Evolutionary conservation across 1,284 basidiomycete species (phyloP).

Genomic region (Pseudomicrostroma phylloplanum): DNA sequence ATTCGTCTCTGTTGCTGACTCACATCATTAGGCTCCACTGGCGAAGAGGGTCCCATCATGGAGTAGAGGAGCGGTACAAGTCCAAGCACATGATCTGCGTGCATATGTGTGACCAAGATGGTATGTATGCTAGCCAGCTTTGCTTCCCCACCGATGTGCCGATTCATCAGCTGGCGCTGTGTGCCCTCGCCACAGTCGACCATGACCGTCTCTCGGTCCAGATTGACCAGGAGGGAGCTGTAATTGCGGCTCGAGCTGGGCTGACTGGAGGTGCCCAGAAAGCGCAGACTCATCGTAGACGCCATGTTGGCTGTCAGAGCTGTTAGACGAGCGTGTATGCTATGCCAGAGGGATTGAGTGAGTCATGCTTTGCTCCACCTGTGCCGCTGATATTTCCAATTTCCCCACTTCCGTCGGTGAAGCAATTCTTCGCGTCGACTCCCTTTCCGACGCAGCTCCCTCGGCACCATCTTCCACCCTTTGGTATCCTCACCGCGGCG

Average conservation of each 20-base stretch:
- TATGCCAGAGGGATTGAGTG: constrained; percentile 1
- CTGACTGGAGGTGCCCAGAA: constrained; percentile 45
- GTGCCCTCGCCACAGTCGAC: constrained; percentile 49
- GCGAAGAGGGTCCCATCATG: constrained; percentile 40
- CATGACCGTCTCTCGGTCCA: constrained; percentile 39
- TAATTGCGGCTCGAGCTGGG: constrained; percentile 44
- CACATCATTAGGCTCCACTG: constrained; percentile 3
- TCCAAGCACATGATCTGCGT: constrained; percentile 44
- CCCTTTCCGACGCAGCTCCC: no score
- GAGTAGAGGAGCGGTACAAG: constrained; percentile 42
- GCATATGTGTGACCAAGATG: constrained; percentile 46
- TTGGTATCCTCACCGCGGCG: no score
- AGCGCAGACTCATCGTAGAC: constrained; percentile 20
- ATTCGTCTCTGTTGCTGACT: background rate
- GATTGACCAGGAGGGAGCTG: constrained; percentile 33
- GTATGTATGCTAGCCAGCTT: constrained; percentile 36
- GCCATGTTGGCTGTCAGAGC: background rate
- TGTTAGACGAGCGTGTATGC: background rate
- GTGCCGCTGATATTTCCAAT: no score
- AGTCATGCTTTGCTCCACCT: no score
- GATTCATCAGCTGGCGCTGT: constrained; percentile 36
- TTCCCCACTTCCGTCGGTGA: no score
- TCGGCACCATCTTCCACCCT: no score
- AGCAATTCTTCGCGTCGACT: no score
- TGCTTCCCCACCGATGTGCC: constrained; percentile 35